A percentile compares a stretch with the other conserved stretches of the same genome.
Conservation (phyloP, 2,329 filamentous ascomycete genomes). For the Ceratocystis harringtonii region DNA sequence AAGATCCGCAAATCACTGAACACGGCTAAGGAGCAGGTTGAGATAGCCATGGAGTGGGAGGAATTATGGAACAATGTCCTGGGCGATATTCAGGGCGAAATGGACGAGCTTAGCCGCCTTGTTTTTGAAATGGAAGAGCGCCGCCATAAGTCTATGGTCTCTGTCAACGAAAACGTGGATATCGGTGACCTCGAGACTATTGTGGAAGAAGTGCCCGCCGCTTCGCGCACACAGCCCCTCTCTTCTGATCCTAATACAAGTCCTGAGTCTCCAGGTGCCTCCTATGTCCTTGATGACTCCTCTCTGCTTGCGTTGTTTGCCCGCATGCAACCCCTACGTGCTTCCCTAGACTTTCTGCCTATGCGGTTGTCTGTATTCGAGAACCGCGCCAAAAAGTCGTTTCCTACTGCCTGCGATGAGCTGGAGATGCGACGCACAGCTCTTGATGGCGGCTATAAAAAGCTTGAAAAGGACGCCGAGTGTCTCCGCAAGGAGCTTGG, state of each 20-base stretch:
- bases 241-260: constrained; percentile 42
- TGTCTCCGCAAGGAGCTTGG: constrained; percentile 77
- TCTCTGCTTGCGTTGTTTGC: constrained; percentile 82
- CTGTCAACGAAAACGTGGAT: constrained; percentile 51
- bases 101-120: constrained; percentile 59
- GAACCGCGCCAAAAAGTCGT: constrained; percentile 56
- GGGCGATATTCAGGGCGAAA: constrained; percentile 82
- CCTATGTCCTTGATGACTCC: constrained; percentile 63
- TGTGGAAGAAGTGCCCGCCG: constrained; percentile 65
- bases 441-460: constrained; percentile 75
- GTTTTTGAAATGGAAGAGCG: constrained; percentile 98
- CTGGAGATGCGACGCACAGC: constrained; percentile 58
- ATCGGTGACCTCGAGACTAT: constrained; percentile 87
- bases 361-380: constrained; percentile 88
- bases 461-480: constrained; percentile 79
- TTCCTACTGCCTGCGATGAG: constrained; percentile 84
- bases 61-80: constrained; percentile 90
- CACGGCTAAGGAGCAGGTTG: constrained; percentile 75
- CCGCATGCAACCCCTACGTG: constrained; percentile 82
- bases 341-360: constrained; percentile 86
- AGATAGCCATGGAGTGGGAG: constrained; percentile 98
- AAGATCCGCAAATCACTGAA: constrained; percentile 65
- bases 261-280: constrained; percentile 42
- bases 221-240: constrained; percentile 32
- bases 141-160: constrained; percentile 62